A percentile compares a stretch with the other conserved stretches of the same genome.
phyloP scores from a whole-genome alignment of 1,284 basidiomycete genomes.

The Cutaneotrichosporon daszewskae region DNA sequence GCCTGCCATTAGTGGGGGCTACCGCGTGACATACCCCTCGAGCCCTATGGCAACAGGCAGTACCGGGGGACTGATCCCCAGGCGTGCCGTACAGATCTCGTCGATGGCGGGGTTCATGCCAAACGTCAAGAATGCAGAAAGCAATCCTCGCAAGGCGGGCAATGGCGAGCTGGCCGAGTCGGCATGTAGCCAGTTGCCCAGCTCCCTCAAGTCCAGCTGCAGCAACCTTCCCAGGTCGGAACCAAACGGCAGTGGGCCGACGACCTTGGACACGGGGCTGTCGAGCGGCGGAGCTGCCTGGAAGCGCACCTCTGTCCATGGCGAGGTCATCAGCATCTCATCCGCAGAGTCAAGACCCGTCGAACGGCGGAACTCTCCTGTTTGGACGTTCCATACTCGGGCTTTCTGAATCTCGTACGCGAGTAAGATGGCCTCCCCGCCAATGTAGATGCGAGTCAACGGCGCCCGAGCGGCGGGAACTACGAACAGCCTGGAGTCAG shows the following conservation, averaged over 20 bases:
- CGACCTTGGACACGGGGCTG: constrained; percentile 10
- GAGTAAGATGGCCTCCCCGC: constrained; percentile 67
- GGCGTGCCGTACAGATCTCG: constrained; percentile 52
- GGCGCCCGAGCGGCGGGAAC: constrained; percentile 69
- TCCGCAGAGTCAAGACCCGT: constrained; percentile 69
- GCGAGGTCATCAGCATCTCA: constrained; percentile 63
- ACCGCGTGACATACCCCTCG: constrained; percentile 49
- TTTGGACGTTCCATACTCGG: constrained; percentile 81
- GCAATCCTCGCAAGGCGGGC: constrained; percentile 30
- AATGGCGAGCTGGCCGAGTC: constrained; percentile 18
- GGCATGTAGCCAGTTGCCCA: constrained; percentile 21
- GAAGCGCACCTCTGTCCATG: constrained; percentile 63
- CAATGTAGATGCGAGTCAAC: constrained; percentile 61
- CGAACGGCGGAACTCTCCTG: constrained; percentile 77
- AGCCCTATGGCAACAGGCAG: constrained; percentile 51
- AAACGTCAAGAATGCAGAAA: constrained; percentile 50
- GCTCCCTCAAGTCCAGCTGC: constrained; percentile 24
- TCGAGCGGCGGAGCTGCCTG: constrained; percentile 1
- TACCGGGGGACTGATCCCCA: constrained; percentile 47
- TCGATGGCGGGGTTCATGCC: constrained; percentile 59
- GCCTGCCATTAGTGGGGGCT: background rate
- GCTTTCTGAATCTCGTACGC: constrained; percentile 71
- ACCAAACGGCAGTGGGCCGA: constrained; percentile 5
- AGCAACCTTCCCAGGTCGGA: constrained; percentile 21
- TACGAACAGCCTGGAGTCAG: constrained; percentile 58